Evolutionary conservation across 106 monocot genomes (phyloP).

Genomic region (Triglochin maritima): DNA sequence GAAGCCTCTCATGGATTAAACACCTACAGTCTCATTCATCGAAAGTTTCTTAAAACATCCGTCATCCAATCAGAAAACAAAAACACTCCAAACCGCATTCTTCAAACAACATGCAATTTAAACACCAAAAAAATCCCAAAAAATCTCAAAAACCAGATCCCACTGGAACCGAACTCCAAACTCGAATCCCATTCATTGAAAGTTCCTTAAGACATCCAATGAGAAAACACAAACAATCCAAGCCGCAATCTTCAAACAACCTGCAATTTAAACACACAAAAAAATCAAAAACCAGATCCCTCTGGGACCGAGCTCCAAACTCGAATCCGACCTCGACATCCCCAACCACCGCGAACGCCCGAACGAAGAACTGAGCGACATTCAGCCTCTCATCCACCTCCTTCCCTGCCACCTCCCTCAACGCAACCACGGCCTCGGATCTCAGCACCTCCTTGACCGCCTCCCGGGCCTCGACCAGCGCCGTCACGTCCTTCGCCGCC

Average conservation of each 20-base stretch:
- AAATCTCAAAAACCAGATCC: background rate
- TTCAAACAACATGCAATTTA: background rate
- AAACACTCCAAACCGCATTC: background rate
- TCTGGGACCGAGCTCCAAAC: background rate
- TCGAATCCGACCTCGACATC: constrained; percentile 53
- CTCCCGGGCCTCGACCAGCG: constrained; percentile 34
- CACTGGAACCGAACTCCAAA: background rate
- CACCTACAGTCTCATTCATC: too few species aligned
- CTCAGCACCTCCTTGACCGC: constrained; percentile 37
- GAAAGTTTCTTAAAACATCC: background rate
- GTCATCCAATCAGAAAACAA: background rate
- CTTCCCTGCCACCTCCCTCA: constrained; percentile 29
- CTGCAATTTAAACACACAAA: background rate
- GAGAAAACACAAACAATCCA: background rate
- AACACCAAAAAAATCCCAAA: too few species aligned
- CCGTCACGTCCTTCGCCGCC: constrained; percentile 34
- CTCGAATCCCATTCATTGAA: background rate
- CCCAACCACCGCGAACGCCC: constrained; percentile 68
- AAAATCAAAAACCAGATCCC: background rate
- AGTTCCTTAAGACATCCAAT: background rate
- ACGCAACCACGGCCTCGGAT: constrained; percentile 18
- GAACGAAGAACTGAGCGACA: constrained; percentile 62
- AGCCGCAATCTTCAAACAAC: background rate
- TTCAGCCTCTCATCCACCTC: constrained; percentile 31
- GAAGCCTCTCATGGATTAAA: too few species aligned